Conservation (phyloP, 495 filamentous ascomycete species). For the Daldinia concentrica region DNA sequence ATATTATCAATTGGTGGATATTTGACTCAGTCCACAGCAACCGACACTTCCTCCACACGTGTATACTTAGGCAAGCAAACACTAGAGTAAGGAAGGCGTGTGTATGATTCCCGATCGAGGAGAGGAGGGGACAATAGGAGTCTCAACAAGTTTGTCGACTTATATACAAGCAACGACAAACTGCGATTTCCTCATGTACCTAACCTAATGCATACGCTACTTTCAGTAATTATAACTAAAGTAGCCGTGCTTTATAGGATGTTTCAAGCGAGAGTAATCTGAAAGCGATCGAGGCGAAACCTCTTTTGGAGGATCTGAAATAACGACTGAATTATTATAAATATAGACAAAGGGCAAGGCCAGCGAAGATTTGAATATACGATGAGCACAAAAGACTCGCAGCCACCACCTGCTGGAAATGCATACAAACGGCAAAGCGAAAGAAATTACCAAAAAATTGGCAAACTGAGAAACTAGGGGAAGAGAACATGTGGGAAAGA, state of each 20-base stretch:
- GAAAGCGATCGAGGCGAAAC: constrained; percentile 31
- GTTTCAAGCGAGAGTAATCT: constrained; percentile 36
- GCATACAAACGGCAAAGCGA: constrained; percentile 26
- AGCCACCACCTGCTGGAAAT: constrained; percentile 30
- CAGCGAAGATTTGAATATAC: constrained; percentile 1
- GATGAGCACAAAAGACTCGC: constrained; percentile 28
- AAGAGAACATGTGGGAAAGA: constrained; percentile 12
- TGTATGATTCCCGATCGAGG: constrained; percentile 20
- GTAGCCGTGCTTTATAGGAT: constrained; percentile 29
- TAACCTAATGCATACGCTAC: constrained; percentile 23
- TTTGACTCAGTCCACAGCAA: constrained; percentile 8
- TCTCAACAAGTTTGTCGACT: constrained; percentile 23
- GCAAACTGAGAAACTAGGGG: constrained; percentile 1
- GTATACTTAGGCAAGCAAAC: constrained; percentile 8
- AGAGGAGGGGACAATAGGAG: constrained; percentile 3
- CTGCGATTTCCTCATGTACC: constrained; percentile 19
- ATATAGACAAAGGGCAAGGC: constrained; percentile 30
- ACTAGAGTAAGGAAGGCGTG: constrained; percentile 11
- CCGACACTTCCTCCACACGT: constrained; percentile 21
- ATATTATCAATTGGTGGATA: constrained; percentile 3
- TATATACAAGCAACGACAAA: constrained; percentile 32
- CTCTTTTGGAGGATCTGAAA: constrained; percentile 36
- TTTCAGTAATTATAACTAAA: constrained; percentile 28
- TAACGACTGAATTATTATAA: constrained; percentile 35
- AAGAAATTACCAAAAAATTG: constrained; percentile 36